phyloP scores from a whole-genome alignment of 345 rosid genomes.

The Populus alba region DNA sequence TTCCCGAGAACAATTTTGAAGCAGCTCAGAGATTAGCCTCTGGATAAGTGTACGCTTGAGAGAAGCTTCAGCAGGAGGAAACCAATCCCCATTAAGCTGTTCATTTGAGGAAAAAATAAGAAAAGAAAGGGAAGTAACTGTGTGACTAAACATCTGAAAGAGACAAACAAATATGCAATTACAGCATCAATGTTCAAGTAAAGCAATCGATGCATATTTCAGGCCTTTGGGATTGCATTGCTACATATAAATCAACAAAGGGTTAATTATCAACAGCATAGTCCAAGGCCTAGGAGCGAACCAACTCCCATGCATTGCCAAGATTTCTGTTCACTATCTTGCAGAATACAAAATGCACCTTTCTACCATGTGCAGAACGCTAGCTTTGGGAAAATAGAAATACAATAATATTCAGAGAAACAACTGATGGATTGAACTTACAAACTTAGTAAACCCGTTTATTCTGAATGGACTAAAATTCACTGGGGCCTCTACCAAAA shows the following conservation, averaged over 20 bases:
- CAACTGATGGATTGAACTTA: slow-evolving; percentile 43
- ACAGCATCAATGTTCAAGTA: neutral
- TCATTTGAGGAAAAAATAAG: neutral
- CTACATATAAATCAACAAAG: neutral
- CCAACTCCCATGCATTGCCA: neutral
- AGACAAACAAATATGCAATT: neutral
- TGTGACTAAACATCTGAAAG: neutral
- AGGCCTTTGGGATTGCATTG: neutral
- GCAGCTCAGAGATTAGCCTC: slow-evolving; percentile 67
- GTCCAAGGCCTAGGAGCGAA: neutral
- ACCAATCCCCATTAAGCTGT: slow-evolving; percentile 87
- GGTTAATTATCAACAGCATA: neutral
- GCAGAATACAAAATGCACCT: neutral
- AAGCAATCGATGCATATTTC: neutral
- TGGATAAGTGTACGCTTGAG: slow-evolving; percentile 84
- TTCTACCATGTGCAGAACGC: neutral
- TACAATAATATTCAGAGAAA: neutral
- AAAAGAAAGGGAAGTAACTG: neutral
- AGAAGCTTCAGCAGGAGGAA: slow-evolving; percentile 85
- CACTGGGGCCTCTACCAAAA: slow-evolving; percentile 76
- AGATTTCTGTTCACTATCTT: neutral
- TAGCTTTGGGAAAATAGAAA: neutral
- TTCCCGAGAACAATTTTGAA: slow-evolving; percentile 49
- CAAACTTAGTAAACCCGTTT: slow-evolving; percentile 62
- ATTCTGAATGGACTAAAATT: slow-evolving; percentile 74